Percentiles rank a stretch among this genome's conserved stretches.
Evolutionary conservation across 306 rosid genomes (phyloP).

Genomic region (Aeschynomene evenia): DNA sequence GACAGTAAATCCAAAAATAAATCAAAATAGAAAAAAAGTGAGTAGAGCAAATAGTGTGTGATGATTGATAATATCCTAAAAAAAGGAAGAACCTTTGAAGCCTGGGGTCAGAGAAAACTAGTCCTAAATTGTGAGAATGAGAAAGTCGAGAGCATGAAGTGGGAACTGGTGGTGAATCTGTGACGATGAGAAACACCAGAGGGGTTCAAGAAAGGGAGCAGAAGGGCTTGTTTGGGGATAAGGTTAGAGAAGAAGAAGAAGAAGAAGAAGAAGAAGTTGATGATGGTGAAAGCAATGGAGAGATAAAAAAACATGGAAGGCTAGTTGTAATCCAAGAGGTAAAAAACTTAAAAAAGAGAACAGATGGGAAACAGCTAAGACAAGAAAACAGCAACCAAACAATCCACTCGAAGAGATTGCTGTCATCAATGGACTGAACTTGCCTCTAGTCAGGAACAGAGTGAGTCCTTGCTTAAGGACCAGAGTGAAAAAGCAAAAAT

Average conservation of each 20-base stretch:
- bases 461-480: neutral
- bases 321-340: constrained; percentile 24
- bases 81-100: neutral
- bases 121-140: neutral
- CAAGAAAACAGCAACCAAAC: constrained; percentile 31
- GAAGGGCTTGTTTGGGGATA: constrained; percentile 16
- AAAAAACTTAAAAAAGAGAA: neutral
- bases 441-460: constrained; percentile 5
- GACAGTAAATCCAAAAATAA: neutral
- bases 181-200: neutral
- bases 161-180: neutral
- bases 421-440: constrained; percentile 15
- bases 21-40: neutral
- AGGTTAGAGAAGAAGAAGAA: constrained; percentile 37
- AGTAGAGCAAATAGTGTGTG: neutral
- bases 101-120: neutral
- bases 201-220: neutral
- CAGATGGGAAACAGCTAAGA: constrained; percentile 33
- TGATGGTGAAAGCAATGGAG: constrained; percentile 30
- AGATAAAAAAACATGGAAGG: constrained; percentile 34
- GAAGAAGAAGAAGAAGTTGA: too few species aligned
- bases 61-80: neutral
- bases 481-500: neutral
- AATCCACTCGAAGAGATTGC: constrained; percentile 21
- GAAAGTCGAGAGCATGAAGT: neutral